These are phyloP conservation scores for Capsella bursapastoris DNA, from an alignment of 345 rosid species.

Conservation along the genomic window DNA sequence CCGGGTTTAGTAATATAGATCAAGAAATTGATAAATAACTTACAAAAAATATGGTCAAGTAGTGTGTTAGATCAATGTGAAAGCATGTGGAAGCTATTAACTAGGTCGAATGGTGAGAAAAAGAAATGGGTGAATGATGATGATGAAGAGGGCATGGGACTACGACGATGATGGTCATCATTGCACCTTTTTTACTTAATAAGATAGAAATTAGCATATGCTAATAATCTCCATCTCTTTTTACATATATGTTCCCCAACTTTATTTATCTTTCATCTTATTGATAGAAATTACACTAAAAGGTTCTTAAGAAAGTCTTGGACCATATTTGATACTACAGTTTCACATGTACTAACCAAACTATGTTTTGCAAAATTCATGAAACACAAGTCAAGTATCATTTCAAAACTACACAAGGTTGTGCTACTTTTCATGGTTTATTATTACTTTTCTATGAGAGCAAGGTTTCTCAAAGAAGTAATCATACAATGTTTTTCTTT, in stretches of 20 bases:
- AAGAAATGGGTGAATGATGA: slow-evolving; percentile 27
- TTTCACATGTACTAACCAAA: background rate
- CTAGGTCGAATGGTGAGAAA: slow-evolving; percentile 10
- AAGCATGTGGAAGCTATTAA: slow-evolving; percentile 16
- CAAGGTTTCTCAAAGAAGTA: slow-evolving; percentile 19
- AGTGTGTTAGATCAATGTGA: slow-evolving; percentile 16
- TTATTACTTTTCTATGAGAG: slow-evolving; percentile 1
- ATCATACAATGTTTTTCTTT: slow-evolving; percentile 20
- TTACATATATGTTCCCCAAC: slow-evolving; percentile 9
- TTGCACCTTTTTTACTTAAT: slow-evolving; percentile 27
- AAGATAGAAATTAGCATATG: slow-evolving; percentile 28
- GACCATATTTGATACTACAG: background rate
- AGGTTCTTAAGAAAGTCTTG: background rate
- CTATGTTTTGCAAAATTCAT: background rate
- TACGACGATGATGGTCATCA: slow-evolving; percentile 31
- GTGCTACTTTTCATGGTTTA: background rate
- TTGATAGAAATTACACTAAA: slow-evolving; percentile 21
- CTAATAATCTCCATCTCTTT: background rate
- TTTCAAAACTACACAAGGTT: background rate
- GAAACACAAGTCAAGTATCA: background rate
- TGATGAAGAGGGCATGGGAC: slow-evolving; percentile 39
- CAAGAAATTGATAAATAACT: background rate
- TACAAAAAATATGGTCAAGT: background rate
- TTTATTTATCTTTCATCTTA: slow-evolving; percentile 18
- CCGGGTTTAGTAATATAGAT: background rate